Percentiles rank a stretch among this genome's conserved stretches.
phyloP scores from a whole-genome alignment of 2,329 filamentous ascomycete species.

The Beauveria sp. region DNA sequence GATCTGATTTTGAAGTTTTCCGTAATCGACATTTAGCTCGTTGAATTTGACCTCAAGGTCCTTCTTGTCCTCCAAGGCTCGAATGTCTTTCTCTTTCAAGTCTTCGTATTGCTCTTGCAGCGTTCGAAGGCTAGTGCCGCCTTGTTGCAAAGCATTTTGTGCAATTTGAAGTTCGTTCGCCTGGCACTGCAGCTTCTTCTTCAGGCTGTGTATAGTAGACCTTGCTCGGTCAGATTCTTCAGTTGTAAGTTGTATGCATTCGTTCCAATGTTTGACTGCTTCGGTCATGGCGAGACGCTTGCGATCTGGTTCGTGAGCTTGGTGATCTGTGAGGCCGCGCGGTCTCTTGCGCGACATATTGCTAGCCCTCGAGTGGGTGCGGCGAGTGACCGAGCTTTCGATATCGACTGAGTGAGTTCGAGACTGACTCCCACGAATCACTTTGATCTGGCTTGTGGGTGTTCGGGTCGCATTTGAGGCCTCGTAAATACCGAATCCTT shows the following conservation, averaged over 20 bases:
- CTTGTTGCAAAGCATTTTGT: slow-evolving; percentile 10
- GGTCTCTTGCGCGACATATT: slow-evolving; percentile 5
- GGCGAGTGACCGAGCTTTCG: neutral
- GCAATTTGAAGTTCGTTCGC: slow-evolving; percentile 18
- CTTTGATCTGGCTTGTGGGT: neutral
- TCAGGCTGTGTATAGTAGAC: slow-evolving; percentile 5
- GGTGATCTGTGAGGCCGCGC: neutral
- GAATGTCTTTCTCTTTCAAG: neutral
- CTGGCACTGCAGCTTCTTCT: neutral
- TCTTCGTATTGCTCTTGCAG: neutral
- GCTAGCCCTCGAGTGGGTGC: slow-evolving; percentile 1
- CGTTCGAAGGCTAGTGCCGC: neutral
- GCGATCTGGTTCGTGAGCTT: neutral
- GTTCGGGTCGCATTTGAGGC: neutral
- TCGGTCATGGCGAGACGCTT: slow-evolving; percentile 7
- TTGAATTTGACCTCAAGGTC: slow-evolving; percentile 6
- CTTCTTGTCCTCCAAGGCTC: neutral
- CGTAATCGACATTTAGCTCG: slow-evolving; percentile 6
- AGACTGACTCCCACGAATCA: neutral
- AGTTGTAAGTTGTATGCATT: slow-evolving; percentile 8
- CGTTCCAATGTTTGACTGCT: slow-evolving; percentile 17
- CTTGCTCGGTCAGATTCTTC: slow-evolving; percentile 11
- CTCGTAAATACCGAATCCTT: neutral
- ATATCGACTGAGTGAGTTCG: neutral
- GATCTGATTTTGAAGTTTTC: neutral